These are phyloP conservation scores for Aspergillus fumigatiaffinis DNA, from an alignment of 2,329 filamentous ascomycete genomes.

Conservation along the genomic window DNA sequence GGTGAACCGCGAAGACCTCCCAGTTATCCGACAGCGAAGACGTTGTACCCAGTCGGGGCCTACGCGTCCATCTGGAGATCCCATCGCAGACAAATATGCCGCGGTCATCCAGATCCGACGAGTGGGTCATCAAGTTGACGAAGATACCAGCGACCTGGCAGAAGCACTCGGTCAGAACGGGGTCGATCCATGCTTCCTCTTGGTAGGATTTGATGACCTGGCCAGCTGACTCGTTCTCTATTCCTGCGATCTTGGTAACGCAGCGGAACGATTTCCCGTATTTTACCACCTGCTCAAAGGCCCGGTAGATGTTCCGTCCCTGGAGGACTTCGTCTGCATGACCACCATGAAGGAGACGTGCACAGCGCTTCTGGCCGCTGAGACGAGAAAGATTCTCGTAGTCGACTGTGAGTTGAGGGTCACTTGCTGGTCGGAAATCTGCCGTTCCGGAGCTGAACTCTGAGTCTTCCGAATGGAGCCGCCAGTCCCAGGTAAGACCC, in stretches of 20 bases:
- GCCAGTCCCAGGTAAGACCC: conserved; percentile 22
- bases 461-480: conserved; percentile 5
- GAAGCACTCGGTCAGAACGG: conserved; percentile 21
- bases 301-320: conserved; percentile 17
- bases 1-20: conserved; percentile 22
- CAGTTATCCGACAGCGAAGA: conserved; percentile 10
- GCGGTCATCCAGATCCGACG: conserved; percentile 2
- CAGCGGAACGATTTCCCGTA: conserved; percentile 14
- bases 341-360: not conserved
- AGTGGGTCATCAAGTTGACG: conserved; percentile 30
- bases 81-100: conserved; percentile 30
- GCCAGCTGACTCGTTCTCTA: conserved; percentile 18
- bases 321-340: conserved; percentile 15
- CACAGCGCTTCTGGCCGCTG: conserved; percentile 25
- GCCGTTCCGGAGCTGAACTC: not conserved
- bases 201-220: conserved; percentile 11
- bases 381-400: conserved; percentile 32
- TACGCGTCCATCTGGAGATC: conserved; percentile 21
- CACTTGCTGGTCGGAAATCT: conserved; percentile 16
- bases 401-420: conserved; percentile 15
- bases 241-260: conserved; percentile 17
- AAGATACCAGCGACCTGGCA: conserved; percentile 33
- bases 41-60: conserved; percentile 10
- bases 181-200: conserved; percentile 22
- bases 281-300: conserved; percentile 16